These are phyloP conservation scores for Cadophora sp. DNA, from an alignment of 2,329 filamentous ascomycete genomes.

Conservation along the genomic window DNA sequence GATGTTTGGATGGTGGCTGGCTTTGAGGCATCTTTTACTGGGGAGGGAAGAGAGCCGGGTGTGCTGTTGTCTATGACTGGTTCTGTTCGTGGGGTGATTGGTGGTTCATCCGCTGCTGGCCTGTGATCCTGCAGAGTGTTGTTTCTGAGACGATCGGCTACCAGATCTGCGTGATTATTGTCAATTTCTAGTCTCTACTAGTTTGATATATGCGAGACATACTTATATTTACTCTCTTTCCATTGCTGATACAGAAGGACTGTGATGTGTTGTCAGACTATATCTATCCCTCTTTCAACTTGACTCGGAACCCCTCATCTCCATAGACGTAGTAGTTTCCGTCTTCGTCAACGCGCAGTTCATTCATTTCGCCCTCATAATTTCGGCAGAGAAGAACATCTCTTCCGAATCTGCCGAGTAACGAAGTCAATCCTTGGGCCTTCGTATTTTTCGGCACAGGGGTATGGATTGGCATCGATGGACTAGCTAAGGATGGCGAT, in stretches of 20 bases:
- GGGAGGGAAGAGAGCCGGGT: not conserved
- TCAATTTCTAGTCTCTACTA: not conserved
- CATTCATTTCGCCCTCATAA: not conserved
- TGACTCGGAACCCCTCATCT: not conserved
- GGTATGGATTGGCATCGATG: not conserved
- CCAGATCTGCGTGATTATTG: not conserved
- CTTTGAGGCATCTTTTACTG: not conserved
- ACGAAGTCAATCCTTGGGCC: not conserved
- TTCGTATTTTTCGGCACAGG: not conserved
- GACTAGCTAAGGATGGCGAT: not conserved
- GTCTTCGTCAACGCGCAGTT: slow-evolving; percentile 16
- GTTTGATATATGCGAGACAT: not conserved
- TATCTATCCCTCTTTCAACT: slow-evolving; percentile 8
- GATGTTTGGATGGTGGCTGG: not conserved
- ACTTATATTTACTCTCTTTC: slow-evolving; percentile 4
- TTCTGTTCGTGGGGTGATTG: not conserved
- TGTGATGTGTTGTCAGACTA: not conserved
- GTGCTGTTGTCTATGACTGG: not conserved
- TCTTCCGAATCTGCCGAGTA: slow-evolving; percentile 9
- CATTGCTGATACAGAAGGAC: slow-evolving; percentile 10
- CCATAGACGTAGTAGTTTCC: slow-evolving; percentile 12
- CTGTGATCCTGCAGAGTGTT: not conserved
- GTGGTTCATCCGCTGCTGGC: not conserved
- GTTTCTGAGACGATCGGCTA: not conserved
- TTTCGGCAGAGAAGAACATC: not conserved